Conservation (phyloP, 768 basidiomycete genomes). For the Rhizopogon roseolus region DNA sequence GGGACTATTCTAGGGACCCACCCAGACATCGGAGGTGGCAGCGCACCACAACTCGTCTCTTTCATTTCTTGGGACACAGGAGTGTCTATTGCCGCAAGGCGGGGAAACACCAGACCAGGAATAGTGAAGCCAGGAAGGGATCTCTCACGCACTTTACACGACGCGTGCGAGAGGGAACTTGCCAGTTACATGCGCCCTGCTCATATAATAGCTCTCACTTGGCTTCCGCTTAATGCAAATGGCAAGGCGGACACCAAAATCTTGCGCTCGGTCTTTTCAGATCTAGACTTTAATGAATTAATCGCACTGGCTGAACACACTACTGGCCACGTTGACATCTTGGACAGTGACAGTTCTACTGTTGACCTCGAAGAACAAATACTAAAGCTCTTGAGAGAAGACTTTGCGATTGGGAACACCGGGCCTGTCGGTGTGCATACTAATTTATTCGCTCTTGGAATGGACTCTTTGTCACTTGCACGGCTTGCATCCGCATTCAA, state of each 20-base stretch:
- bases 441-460: conserved; percentile 29
- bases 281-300: conserved; percentile 16
- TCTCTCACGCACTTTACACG: conserved; percentile 24
- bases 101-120: conserved; percentile 22
- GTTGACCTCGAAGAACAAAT: conserved; percentile 22
- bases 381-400: conserved; percentile 1
- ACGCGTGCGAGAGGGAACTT: conserved; percentile 35
- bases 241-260: conserved; percentile 30
- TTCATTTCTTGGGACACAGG: conserved; percentile 39
- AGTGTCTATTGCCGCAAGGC: conserved; percentile 33
- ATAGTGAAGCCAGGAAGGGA: conserved; percentile 23
- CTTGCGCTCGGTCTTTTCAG: conserved; percentile 20
- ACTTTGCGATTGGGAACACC: not conserved
- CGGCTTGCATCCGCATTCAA: conserved; percentile 19
- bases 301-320: conserved; percentile 6
- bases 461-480: conserved; percentile 26
- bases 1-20: conserved; percentile 40
- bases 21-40: conserved; percentile 35
- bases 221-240: conserved; percentile 40
- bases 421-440: conserved; percentile 10
- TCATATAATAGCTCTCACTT: conserved; percentile 43
- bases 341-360: not conserved
- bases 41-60: conserved; percentile 33
- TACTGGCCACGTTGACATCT: not conserved
- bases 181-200: conserved; percentile 49